phyloP scores from a whole-genome alignment of 108 stramenopile genomes.

The Stephanodiscus triporus region DNA sequence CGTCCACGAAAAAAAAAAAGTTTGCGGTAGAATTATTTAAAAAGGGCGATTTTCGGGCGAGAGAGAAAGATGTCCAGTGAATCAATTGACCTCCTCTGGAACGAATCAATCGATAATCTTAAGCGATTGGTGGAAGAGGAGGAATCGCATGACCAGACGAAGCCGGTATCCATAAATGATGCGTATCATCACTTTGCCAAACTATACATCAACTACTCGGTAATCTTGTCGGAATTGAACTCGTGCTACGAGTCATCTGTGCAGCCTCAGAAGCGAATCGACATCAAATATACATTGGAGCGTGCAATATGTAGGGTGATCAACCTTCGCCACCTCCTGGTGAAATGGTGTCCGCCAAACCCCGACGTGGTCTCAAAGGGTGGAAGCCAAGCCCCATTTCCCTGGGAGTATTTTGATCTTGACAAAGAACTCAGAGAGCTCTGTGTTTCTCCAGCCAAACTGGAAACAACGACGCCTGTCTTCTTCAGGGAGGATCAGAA shows the following conservation, averaged over 20 bases:
- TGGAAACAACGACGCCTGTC: conserved; percentile 74
- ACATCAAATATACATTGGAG: conserved; percentile 75
- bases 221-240: conserved; percentile 68
- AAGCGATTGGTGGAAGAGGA: conserved; percentile 32
- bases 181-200: conserved; percentile 81
- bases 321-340: conserved; percentile 74
- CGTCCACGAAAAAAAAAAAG: too few species aligned
- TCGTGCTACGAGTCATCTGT: conserved; percentile 75
- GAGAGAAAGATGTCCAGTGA: conserved; percentile 39
- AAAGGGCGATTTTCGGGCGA: too few species aligned
- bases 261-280: conserved; percentile 88
- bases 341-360: conserved; percentile 88
- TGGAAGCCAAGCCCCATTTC: conserved; percentile 53
- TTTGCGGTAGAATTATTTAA: too few species aligned
- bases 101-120: conserved; percentile 34
- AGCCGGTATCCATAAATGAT: conserved; percentile 53
- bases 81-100: conserved; percentile 49
- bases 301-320: conserved; percentile 77
- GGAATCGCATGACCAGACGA: conserved; percentile 5
- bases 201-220: conserved; percentile 78
- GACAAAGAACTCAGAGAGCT: conserved; percentile 71
- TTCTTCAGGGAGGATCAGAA: conserved; percentile 66
- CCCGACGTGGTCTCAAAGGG: conserved; percentile 49
- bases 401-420: conserved; percentile 86
- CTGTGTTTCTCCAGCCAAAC: conserved; percentile 71